Conservation (phyloP, 306 rosid species). For the Quercus alba region DNA sequence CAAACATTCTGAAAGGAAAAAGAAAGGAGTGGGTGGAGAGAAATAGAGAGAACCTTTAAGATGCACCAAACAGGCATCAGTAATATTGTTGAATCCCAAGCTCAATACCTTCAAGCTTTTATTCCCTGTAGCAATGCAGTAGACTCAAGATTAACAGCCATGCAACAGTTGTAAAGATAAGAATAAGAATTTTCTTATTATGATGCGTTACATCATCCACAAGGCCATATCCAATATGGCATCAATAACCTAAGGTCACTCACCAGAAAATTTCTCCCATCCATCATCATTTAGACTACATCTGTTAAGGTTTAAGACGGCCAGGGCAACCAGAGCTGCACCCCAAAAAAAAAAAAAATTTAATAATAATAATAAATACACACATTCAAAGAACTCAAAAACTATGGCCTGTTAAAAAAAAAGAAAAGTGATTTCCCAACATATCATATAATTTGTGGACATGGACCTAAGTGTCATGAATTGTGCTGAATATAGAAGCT, state of each 20-base stretch:
- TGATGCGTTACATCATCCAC: conserved; percentile 5
- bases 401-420: too few species aligned
- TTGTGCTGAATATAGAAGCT: too few species aligned
- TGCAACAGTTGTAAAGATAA: too few species aligned
- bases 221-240: neutral
- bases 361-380: too few species aligned
- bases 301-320: conserved; percentile 78
- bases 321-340: conserved; percentile 62
- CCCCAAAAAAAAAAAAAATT: conserved; percentile 2
- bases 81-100: conserved; percentile 71
- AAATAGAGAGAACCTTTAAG: conserved; percentile 58
- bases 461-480: too few species aligned
- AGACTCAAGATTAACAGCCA: neutral
- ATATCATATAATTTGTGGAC: too few species aligned
- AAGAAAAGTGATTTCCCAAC: too few species aligned
- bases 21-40: neutral
- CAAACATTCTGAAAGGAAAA: too few species aligned
- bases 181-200: too few species aligned
- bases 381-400: too few species aligned
- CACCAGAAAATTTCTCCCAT: conserved; percentile 68
- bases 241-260: conserved; percentile 19
- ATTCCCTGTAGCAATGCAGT: conserved; percentile 51
- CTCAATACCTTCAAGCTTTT: conserved; percentile 66
- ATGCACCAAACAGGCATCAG: conserved; percentile 70
- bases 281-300: conserved; percentile 61